Base-by-base conservation (phyloP, 2,329 filamentous ascomycete genomes). In the Curvularia lunata region DNA sequence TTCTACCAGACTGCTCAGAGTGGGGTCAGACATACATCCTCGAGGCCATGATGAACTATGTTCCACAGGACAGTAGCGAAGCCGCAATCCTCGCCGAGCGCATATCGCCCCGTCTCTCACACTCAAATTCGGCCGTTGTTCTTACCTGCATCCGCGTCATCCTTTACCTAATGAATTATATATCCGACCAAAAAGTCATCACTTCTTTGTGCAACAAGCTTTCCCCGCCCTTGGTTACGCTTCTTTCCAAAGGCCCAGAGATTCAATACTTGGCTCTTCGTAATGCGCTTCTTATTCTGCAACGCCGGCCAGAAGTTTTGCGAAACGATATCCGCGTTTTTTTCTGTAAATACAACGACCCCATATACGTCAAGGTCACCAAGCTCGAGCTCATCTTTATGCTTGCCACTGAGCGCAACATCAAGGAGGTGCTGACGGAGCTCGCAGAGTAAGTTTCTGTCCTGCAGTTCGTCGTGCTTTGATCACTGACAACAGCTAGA, bases 301-400 rank as follows among this genome's bases (percentile, higher is more conserved):
- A 99, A 76, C 85, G 94, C 68, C 85, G 94, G 54, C 95, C 95
- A 0, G 95, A 98, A 71, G 94, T 99, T 8, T 79, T 99, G 52
- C 87, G 92, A 63, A 98, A 97, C 77, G 95, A 99, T 77, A 98
- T 99, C 62, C 88, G 95, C 46, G 95, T 99, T 30, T 99, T 99
- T 80, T 99, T 99, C 80, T 99, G 95, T 87, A 99, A 99, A 83
- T 99, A 99, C 80, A 99, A 99, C 76, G 95, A 99, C 73, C 95
- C 95, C 0, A 99, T 99, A 64, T 99, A 98, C 76, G 95, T 99
- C 80, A 99, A 99, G 78, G 95, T 99, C 50, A 99, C 95, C 16
- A 99, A 99, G 79, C 84, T 99, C 48, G 95, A 99, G 79, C 85
- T 99, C 68, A 98, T 99, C 66, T 99, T 99, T 78, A 99, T 98